A percentile compares a stretch with the other conserved stretches of the same genome.
Conservation (phyloP, 805 yeast genomes). For the Saccharomycopsis sp. region DNA sequence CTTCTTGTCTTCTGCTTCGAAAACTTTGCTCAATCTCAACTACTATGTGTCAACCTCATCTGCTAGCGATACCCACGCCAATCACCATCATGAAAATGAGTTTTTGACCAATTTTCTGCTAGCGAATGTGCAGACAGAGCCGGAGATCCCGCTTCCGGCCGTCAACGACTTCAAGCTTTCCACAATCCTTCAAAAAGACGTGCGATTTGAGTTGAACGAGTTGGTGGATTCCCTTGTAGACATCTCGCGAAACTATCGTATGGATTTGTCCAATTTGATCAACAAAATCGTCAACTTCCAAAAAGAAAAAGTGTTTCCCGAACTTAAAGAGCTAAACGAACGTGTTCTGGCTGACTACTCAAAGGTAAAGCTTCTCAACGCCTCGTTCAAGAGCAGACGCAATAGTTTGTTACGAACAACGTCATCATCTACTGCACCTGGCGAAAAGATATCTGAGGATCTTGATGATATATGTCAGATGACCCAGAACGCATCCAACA, state of each 20-base stretch:
- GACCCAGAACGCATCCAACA: background rate
- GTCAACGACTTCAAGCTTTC: conserved; percentile 12
- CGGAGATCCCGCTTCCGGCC: conserved; percentile 18
- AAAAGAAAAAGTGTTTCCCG: conserved; percentile 14
- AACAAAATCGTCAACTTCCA: conserved; percentile 12
- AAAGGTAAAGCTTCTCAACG: conserved; percentile 11
- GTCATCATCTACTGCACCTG: background rate
- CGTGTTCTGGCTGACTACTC: conserved; percentile 4
- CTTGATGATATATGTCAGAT: conserved; percentile 6
- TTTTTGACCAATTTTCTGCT: conserved; percentile 3
- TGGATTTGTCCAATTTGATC: conserved; percentile 16
- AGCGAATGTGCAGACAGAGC: conserved; percentile 8
- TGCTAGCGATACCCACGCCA: background rate
- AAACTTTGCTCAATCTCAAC: conserved; percentile 6
- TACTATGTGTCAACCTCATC: background rate
- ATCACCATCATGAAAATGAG: background rate
- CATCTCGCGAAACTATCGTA: conserved; percentile 41
- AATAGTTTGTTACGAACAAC: background rate
- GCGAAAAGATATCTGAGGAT: conserved; percentile 4
- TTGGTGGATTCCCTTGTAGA: conserved; percentile 79
- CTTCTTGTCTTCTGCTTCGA: conserved; percentile 1
- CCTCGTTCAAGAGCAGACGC: background rate
- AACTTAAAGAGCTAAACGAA: conserved; percentile 7
- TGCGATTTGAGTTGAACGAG: conserved; percentile 72
- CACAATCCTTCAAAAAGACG: conserved; percentile 8